Conservation (phyloP, 179 eudicot genomes). For the Kewa caespitosa region DNA sequence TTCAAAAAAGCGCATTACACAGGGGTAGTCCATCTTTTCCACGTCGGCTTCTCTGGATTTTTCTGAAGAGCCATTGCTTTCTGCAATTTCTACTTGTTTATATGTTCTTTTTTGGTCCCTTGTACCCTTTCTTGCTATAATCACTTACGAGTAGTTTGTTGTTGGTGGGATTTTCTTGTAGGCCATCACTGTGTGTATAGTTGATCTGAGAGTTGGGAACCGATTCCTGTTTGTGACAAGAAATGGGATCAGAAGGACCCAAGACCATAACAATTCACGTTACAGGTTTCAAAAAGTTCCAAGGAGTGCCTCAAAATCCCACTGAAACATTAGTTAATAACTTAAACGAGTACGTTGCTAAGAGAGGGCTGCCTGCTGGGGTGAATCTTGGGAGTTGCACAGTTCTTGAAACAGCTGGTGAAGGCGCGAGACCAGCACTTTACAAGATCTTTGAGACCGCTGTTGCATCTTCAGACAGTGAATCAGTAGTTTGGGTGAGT, state of each 20-base stretch:
- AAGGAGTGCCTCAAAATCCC: slow-evolving; percentile 68
- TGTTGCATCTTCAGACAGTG: slow-evolving; percentile 25
- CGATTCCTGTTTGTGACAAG: slow-evolving; percentile 21
- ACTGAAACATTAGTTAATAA: slow-evolving; percentile 58
- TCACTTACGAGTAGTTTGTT: neutral
- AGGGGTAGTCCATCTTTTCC: neutral
- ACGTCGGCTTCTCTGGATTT: neutral
- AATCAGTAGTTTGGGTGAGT: slow-evolving; percentile 59
- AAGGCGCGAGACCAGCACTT: slow-evolving; percentile 52
- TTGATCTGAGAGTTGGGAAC: slow-evolving; percentile 27
- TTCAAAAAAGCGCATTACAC: neutral
- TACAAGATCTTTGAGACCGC: slow-evolving; percentile 44
- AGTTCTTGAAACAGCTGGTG: slow-evolving; percentile 69
- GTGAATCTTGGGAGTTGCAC: slow-evolving; percentile 57
- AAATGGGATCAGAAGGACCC: slow-evolving; percentile 81
- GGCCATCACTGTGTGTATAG: slow-evolving; percentile 8
- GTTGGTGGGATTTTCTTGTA: neutral
- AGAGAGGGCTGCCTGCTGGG: slow-evolving; percentile 44
- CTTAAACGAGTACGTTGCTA: slow-evolving; percentile 42
- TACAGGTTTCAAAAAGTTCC: slow-evolving; percentile 79
- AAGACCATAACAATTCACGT: slow-evolving; percentile 52
- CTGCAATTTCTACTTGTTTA: neutral
- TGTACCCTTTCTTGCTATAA: neutral
- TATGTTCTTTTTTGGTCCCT: neutral
- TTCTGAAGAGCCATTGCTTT: neutral